Evolutionary conservation across 1,284 basidiomycete genomes (phyloP), one percentile per base, ranked within the genome.

Genomic region (Ganoderma meredithae): DNA sequence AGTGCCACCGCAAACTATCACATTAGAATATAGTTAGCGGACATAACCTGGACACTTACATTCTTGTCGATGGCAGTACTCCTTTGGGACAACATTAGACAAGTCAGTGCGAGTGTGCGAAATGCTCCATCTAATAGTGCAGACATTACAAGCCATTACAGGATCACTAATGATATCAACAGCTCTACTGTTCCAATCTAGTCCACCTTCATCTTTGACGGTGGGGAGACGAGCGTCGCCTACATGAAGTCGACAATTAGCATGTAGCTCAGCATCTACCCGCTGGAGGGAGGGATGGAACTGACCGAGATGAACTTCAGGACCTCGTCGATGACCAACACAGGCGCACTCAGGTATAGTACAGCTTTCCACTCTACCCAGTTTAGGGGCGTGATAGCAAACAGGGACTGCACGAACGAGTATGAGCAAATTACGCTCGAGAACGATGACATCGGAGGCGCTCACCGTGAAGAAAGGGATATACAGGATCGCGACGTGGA

Each of bases 341-440:
- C 96, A 5, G 97, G 98, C 12, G 90, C 90, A 71, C 94, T 96
- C 72, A 99, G 88, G 75, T 85, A 89, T 68, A 99, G 79, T 9
- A 99, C 97, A n/a, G 95, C 96, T 79, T 93, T 90, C 96, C 97
- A 99, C 82, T 99, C 97, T 19, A 81, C 82, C 90, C 90, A 93
- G 83, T 96, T 97, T 67, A 99, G 86, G 3, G 96, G 94, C 0
- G 92, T 92, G 78, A 99, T 97, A 64, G 93, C 92, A 81, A 99
- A 99, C 67, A 97, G 79, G n/a, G 89, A 84, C 91, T 95, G 76
- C 17, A 27, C 12, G 6, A 56, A 17, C 15, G 4, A 8, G 39
- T 12, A 53, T 64, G 58, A 71, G 65, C 61, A 56, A 19, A 31
- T 1, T 13, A 12, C 8, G 15, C 22, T 27, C 36, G 12, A 13